These are phyloP conservation scores for Paspalum vaginatum DNA, from an alignment of 176 grass and related monocot species.

Conservation along the genomic window DNA sequence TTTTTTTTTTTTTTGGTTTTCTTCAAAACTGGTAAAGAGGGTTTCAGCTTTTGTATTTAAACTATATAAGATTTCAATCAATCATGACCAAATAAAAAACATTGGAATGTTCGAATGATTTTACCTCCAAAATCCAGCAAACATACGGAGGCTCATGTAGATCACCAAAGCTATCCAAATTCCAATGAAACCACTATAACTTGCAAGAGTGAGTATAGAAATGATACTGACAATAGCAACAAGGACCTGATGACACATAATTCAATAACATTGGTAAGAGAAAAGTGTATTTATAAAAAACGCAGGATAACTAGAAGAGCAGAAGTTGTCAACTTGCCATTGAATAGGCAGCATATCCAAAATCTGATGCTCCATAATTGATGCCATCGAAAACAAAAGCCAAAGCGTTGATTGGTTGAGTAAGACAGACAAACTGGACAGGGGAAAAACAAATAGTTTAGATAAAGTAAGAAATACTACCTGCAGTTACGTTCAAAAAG, in stretches of 20 bases:
- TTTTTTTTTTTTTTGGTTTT: background rate
- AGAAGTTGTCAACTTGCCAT: conserved; percentile 55
- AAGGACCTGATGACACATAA: conserved; percentile 48
- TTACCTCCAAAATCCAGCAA: conserved; percentile 90
- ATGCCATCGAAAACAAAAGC: conserved; percentile 96
- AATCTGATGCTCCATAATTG: conserved; percentile 91
- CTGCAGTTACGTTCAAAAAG: background rate
- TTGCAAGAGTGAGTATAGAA: conserved; percentile 57
- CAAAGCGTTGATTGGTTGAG: conserved; percentile 84
- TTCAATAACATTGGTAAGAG: background rate
- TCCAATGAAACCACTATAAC: conserved; percentile 63
- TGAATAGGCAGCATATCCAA: conserved; percentile 84
- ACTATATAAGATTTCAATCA: background rate
- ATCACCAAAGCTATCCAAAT: conserved; percentile 87
- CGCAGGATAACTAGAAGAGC: conserved; percentile 2
- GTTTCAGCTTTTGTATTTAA: background rate
- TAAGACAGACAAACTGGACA: conserved; percentile 73
- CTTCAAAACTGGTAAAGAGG: background rate
- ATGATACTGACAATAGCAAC: conserved; percentile 75
- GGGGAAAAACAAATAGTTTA: conserved; percentile 12
- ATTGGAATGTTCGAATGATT: background rate
- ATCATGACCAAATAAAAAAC: background rate
- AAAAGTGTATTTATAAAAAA: background rate
- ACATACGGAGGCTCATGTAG: conserved; percentile 78
- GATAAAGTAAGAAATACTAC: background rate